phyloP scores from a whole-genome alignment of 768 basidiomycete genomes.

The Austroboletus eburneus region DNA sequence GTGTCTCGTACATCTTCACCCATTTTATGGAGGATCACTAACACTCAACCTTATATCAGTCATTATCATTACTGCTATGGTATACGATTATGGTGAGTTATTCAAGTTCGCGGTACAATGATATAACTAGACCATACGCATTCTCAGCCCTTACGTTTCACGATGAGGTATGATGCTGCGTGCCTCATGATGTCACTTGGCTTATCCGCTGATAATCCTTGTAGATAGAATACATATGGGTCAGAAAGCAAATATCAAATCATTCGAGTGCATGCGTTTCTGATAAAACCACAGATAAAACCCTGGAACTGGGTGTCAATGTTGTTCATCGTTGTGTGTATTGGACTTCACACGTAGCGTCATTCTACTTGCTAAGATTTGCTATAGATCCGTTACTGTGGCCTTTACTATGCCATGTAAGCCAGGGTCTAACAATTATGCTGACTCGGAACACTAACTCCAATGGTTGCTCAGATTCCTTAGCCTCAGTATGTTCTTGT shows the following conservation, averaged over 20 bases:
- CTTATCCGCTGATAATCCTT: no score
- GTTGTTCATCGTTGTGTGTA: conserved; percentile 7
- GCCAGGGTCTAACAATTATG: not conserved
- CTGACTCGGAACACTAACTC: not conserved
- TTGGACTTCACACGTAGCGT: not conserved
- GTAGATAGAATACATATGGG: conserved; percentile 9
- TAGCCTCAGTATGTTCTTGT: conserved; percentile 2
- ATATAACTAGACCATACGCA: not conserved
- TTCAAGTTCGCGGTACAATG: not conserved
- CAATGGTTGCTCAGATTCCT: not conserved
- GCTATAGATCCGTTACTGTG: conserved; percentile 9
- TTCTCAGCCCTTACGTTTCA: conserved; percentile 9
- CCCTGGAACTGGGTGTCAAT: conserved; percentile 10
- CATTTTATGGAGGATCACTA: not conserved
- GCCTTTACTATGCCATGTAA: conserved; percentile 1
- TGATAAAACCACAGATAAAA: not conserved
- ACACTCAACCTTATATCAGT: not conserved
- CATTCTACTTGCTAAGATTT: not conserved
- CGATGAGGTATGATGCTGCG: conserved; percentile 1
- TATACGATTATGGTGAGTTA: conserved; percentile 10
- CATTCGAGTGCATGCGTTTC: not conserved
- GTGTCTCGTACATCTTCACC: not conserved
- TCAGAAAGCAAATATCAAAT: not conserved
- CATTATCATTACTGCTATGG: not conserved
- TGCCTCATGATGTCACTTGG: no score